These are phyloP conservation scores for Toxoplasma gondii DNA, from an alignment of 169 alveolate species.

Conservation along the genomic window DNA sequence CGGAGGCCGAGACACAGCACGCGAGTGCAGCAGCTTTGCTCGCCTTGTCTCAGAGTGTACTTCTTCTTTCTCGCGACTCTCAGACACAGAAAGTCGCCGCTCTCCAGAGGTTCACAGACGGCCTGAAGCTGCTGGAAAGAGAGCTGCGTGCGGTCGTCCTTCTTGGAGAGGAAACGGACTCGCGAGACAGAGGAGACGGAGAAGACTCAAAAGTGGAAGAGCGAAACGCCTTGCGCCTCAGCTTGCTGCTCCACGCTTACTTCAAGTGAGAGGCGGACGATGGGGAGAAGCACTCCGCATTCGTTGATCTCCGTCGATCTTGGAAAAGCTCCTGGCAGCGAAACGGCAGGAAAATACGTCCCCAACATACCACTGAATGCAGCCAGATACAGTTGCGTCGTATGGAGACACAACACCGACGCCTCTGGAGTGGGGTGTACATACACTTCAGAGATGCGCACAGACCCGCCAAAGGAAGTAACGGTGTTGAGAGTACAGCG, in stretches of 20 bases:
- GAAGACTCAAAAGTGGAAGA: not conserved
- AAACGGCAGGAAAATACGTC: too few relatives aligned
- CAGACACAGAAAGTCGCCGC: not conserved
- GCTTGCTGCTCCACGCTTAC: not conserved
- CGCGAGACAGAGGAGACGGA: not conserved
- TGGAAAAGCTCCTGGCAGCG: too few relatives aligned
- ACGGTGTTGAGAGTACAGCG: too few relatives aligned
- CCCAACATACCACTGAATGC: too few relatives aligned
- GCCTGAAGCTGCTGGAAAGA: not conserved
- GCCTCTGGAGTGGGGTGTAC: too few relatives aligned
- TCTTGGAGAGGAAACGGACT: not conserved
- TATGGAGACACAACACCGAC: too few relatives aligned
- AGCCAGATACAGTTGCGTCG: too few relatives aligned
- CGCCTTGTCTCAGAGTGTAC: not conserved
- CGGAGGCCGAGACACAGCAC: too few relatives aligned
- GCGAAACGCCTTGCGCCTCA: not conserved
- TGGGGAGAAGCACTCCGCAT: not conserved
- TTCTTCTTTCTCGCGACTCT: not conserved
- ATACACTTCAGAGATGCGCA: too few relatives aligned
- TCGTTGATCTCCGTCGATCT: too few relatives aligned
- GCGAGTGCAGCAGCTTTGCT: not conserved
- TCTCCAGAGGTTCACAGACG: not conserved
- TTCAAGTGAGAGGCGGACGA: not conserved
- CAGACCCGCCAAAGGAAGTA: too few relatives aligned
- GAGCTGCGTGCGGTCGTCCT: not conserved